Base-by-base conservation (phyloP, 768 basidiomycete genomes). In the Suillus subaureus region DNA sequence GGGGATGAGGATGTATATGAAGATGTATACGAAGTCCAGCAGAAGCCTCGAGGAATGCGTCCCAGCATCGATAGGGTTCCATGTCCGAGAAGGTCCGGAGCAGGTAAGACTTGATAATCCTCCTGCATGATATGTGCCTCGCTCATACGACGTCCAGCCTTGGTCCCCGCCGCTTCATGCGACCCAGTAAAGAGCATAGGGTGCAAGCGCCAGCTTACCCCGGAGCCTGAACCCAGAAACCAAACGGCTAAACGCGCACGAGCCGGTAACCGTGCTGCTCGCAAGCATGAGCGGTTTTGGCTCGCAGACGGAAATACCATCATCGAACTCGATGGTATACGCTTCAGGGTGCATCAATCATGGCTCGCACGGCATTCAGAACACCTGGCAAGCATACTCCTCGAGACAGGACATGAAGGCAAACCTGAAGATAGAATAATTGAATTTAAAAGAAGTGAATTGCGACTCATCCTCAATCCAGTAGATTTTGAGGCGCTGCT, bases 331-430 rank as follows among this genome's bases (percentile, higher is more conserved):
- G 67, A 74, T 18, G 67, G 72, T 31, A 74, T 70, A 6, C 69
- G 74, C 40, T 81, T 81, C 68, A 71, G 71, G n/a, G 64, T 83
- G 28, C 77, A 79, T 16, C 70, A 75, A 21, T 78, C 76, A 61
- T 73, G 71, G 26, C 73, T 83, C 3, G 65, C 69, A 7, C 67
- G 64, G 35, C 67, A 77, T 51, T 45, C 67, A 77, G 9, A 78
- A 77, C 6, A 65, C 60, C 15, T 81, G 73, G 69, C 82, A 57
- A 5, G 13, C 55, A 26, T 68, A 72, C 61, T 26, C 16, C 18
- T 15, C 9, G 16, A 31, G 51, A 21, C 37, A 28, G 18, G 7
- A 13, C 8, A 31, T 15, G 18, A 28, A 4, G 23, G 21, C 39
- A 26, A n/a, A 47, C 26, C 28, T 6, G 47, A 49, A 23, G 31